A percentile compares a stretch with the other conserved stretches of the same genome.
Conservation (phyloP, 495 filamentous ascomycete genomes). For the Cladorrhinum samala region DNA sequence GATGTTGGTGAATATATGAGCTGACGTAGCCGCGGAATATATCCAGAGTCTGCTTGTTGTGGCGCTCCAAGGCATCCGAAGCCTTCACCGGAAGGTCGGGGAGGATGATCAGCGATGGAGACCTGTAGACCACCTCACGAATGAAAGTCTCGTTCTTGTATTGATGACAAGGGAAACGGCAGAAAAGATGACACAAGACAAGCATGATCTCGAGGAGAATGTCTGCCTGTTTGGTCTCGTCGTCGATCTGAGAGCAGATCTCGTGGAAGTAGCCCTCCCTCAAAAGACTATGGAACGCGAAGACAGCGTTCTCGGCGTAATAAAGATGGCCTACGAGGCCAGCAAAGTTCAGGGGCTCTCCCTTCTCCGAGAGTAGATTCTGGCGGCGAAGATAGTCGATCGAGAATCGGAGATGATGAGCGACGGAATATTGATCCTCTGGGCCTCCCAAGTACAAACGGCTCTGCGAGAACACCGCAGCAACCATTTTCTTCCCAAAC, state of each 20-base stretch:
- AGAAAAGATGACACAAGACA: constrained; percentile 62
- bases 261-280: constrained; percentile 61
- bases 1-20: constrained; percentile 60
- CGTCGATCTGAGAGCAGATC: constrained; percentile 48
- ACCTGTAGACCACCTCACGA: constrained; percentile 38
- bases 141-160: constrained; percentile 15
- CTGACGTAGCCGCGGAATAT: constrained; percentile 63
- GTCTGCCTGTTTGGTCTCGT: constrained; percentile 22
- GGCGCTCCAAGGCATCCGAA: constrained; percentile 46
- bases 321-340: constrained; percentile 62
- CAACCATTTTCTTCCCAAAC: constrained; percentile 56
- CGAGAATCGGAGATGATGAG: constrained; percentile 72
- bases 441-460: constrained; percentile 62
- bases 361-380: constrained; percentile 51
- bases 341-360: constrained; percentile 64
- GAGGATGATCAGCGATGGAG: constrained; percentile 55
- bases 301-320: constrained; percentile 63
- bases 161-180: constrained; percentile 16
- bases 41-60: constrained; percentile 56
- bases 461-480: constrained; percentile 60
- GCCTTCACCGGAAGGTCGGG: constrained; percentile 55
- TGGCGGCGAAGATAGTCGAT: constrained; percentile 73
- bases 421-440: constrained; percentile 53
- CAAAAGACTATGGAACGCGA: constrained; percentile 68
- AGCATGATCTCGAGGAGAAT: constrained; percentile 50